Evolutionary conservation across 352 stramenopile species (phyloP).

Genomic region (Phytophthora idaei): DNA sequence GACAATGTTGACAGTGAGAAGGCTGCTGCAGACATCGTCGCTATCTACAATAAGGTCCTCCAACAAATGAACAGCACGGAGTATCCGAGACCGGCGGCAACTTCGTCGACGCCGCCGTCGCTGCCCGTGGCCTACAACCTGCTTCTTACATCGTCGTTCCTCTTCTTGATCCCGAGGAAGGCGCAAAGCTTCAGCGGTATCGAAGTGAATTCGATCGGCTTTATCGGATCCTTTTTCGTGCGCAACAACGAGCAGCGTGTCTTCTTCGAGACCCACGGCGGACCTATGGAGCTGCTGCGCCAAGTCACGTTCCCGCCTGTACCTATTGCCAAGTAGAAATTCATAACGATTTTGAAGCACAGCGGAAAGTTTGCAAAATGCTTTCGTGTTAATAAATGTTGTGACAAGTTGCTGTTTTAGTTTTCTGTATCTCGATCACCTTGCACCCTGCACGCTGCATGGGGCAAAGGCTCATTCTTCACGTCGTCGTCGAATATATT

Average conservation of each 20-base stretch:
- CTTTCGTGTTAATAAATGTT: slow-evolving; percentile 37
- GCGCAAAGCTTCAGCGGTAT: slow-evolving; percentile 60
- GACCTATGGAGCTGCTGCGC: slow-evolving; percentile 63
- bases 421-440: slow-evolving; percentile 21
- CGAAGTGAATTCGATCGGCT: slow-evolving; percentile 87
- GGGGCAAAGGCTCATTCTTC: slow-evolving; percentile 28
- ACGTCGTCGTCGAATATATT: slow-evolving; percentile 40
- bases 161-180: slow-evolving; percentile 74
- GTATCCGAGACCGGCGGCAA: slow-evolving; percentile 29
- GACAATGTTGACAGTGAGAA: slow-evolving; percentile 45
- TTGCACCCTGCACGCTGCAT: slow-evolving; percentile 17
- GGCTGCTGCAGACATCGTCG: slow-evolving; percentile 44
- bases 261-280: slow-evolving; percentile 52
- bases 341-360: slow-evolving; percentile 16
- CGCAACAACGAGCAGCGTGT: slow-evolving; percentile 62
- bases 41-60: slow-evolving; percentile 58
- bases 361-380: slow-evolving; percentile 25
- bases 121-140: slow-evolving; percentile 76
- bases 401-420: slow-evolving; percentile 17
- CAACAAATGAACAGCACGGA: slow-evolving; percentile 43
- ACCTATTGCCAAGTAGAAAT: slow-evolving; percentile 9
- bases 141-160: slow-evolving; percentile 72
- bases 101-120: neutral
- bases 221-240: slow-evolving; percentile 83
- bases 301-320: slow-evolving; percentile 66